A percentile compares a stretch with the other conserved stretches of the same genome.
Evolutionary conservation across 2,329 filamentous ascomycete genomes (phyloP).

Genomic region (Xylogone sp.): DNA sequence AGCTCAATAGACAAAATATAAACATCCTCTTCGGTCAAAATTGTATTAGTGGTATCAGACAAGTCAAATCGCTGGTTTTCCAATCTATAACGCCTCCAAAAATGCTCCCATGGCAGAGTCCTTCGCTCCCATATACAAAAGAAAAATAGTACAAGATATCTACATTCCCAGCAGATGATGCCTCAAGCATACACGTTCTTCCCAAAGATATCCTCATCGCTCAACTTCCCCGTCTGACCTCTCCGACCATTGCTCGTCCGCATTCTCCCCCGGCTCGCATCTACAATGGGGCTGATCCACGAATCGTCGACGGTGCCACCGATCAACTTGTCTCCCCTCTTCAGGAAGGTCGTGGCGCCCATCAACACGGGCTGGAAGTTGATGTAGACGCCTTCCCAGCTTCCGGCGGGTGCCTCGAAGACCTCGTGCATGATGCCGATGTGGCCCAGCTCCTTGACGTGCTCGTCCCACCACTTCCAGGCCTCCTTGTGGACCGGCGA

Average conservation of each 20-base stretch:
- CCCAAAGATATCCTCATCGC: constrained; percentile 5
- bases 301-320: constrained; percentile 12
- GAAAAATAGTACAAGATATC: too few relatives aligned
- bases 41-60: too few relatives aligned
- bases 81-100: too few relatives aligned
- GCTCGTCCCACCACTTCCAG: constrained; percentile 70
- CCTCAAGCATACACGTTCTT: constrained; percentile 9
- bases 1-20: too few relatives aligned
- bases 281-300: constrained; percentile 14
- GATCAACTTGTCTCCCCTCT: constrained; percentile 13
- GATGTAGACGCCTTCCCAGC: constrained; percentile 15
- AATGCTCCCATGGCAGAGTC: too few relatives aligned
- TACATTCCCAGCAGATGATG: too few relatives aligned
- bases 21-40: too few relatives aligned
- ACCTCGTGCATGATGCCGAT: constrained; percentile 20
- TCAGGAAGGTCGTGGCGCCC: constrained; percentile 15
- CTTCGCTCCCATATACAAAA: too few relatives aligned
- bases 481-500: constrained; percentile 73
- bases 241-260: constrained; percentile 12
- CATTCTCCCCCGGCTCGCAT: constrained; percentile 10
- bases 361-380: constrained; percentile 16
- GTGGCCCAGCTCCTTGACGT: constrained; percentile 10
- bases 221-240: constrained; percentile 9
- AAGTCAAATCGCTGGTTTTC: too few relatives aligned
- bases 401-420: constrained; percentile 12